Conservation (phyloP, 108 stramenopile genomes). For the Tribonema minus region DNA sequence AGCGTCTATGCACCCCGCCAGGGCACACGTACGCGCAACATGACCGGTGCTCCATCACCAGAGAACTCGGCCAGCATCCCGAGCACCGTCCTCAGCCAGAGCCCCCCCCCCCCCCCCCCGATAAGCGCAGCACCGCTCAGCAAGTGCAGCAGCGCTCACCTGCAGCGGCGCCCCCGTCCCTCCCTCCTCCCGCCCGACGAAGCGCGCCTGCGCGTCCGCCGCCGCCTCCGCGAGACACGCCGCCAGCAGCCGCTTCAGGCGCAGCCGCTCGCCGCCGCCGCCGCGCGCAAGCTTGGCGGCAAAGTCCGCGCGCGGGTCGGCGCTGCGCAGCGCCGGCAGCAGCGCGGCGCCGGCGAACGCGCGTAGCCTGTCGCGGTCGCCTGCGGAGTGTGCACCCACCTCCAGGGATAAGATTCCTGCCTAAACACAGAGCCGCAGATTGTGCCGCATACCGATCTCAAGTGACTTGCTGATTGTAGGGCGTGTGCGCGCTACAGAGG, state of each 20-base stretch:
- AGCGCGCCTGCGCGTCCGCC: no score
- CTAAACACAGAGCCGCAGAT: not conserved
- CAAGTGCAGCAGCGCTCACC: not conserved
- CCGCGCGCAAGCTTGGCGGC: not conserved
- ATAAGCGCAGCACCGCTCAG: not conserved
- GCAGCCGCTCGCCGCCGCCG: not conserved
- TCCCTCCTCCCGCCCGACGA: no score
- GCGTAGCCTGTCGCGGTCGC: not conserved
- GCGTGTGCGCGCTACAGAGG: no score
- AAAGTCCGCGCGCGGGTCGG: no score
- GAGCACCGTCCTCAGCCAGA: not conserved
- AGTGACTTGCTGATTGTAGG: not conserved
- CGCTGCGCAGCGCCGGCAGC: no score
- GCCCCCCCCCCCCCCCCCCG: slow-evolving; percentile 4
- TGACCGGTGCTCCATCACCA: not conserved
- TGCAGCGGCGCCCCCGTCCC: not conserved
- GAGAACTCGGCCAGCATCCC: not conserved
- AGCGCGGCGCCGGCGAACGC: not conserved
- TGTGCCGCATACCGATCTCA: no score
- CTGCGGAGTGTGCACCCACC: not conserved
- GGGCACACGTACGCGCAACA: no score
- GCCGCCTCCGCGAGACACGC: not conserved
- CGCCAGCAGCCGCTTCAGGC: slow-evolving; percentile 8
- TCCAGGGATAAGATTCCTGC: slow-evolving; percentile 1
- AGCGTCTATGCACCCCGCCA: no score